Evolutionary conservation across 305 asterid species (phyloP), one percentile per base, ranked within the genome.

Genomic region (Coffea humblotiana): DNA sequence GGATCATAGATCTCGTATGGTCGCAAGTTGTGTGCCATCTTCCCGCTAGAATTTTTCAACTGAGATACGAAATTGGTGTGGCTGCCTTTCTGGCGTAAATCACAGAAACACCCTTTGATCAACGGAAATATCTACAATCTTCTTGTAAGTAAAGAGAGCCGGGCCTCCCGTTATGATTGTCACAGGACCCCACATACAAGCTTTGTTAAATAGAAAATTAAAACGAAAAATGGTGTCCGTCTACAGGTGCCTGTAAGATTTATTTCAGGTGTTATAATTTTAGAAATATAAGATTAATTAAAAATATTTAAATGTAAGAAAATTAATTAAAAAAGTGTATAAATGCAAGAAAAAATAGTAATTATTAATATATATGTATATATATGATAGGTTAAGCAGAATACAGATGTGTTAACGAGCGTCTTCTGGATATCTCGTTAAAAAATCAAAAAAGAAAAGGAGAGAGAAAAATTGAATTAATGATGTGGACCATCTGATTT

Each of bases 1-100:
- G 45, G 72, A 78, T 74, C 78, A 51, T 8, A 18, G 8, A n/a
- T 8, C 66, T 10, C 69, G 32, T 25, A 13, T 49, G 56, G 68
- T 77, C 74, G 81, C 83, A 69, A 83, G 75, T 83, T 79, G 85
- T 47, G 82, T 78, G 80, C 82, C 85, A 8, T 19, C 85, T 82
- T 77, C 85, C 85, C 85, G 80, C 85, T 74, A 67, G 12, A 54
- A 43, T 0, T 71, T 81, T 79, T 81, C 82, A 81, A 78, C 75
- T 78, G 71, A 69, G 56, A 81, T 65, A 54, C 63, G 65, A 69
- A 74, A 74, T 48, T 37, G 73, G 27, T 71, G 76, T 61, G 81
- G 75, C 73, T 29, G 29, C 29, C 29, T 77, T 80, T 67, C 61
- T 19, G 6, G 9, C 0, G 18, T 7, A 58, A 78, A 67, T 81